Evolutionary conservation across 2,329 filamentous ascomycete genomes (phyloP), one percentile per base, ranked within the genome.

Genomic region (Mycosphaerella sp.): DNA sequence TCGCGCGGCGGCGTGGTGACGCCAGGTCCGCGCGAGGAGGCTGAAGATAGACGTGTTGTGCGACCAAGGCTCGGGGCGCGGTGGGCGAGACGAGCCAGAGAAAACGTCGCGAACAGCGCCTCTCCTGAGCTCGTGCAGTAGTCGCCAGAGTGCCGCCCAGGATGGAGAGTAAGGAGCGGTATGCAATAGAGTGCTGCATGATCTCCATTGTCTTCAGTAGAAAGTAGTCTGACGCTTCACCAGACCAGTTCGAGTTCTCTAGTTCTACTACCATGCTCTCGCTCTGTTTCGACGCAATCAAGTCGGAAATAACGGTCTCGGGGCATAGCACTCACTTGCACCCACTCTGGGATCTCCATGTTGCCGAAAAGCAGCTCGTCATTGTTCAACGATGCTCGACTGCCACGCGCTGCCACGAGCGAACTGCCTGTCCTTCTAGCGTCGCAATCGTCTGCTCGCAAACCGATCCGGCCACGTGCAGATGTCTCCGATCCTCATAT

Each of bases 1-100:
- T 31, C 4, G 26, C 26, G 26, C 4, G 26, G 2, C 26, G 43
- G 42, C 31, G 26, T 17, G 17, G 55, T 54, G 55, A 52, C 51
- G 54, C 55, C 41, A 41, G 45, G 38, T 21, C 29, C 32, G 46
- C 46, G 51, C 42, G 45, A 49, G 40, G 55, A 50, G 45, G 48
- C 54, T 56, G 38, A 56, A 56, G 47, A 52, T 48, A 54, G 47
- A 47, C 51, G 38, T 21, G 10, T 31, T 14, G 55, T 57, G 52
- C 34, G 41, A 57, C 55, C 36, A 14, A 21, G 21, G 36, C 31
- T 40, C 41, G 12, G 34, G 34, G 12, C 40, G 43, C 42, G 39
- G 34, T 44, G 26, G 48, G 26, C 26, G 14, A 26, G 26, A 34
- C 17, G 48, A 32, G 29, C 45, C 39, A 43, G n/a, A 41, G 41